These are phyloP conservation scores for Geosmithia putterillii DNA, from an alignment of 2,329 filamentous ascomycete genomes.

Conservation along the genomic window DNA sequence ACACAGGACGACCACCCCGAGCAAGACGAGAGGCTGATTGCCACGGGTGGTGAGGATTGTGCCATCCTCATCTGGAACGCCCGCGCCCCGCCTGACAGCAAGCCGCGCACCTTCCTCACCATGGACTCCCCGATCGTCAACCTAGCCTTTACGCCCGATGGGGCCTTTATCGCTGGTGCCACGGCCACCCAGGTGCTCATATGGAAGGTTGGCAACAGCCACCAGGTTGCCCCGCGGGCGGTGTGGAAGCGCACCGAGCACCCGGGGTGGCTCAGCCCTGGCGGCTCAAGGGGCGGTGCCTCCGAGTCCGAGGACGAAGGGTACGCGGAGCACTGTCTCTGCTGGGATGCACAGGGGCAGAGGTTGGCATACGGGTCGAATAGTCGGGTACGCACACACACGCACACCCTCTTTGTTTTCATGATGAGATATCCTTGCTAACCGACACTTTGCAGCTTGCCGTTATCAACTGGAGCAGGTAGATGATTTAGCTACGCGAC, in stretches of 20 bases:
- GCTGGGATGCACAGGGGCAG: conserved; percentile 49
- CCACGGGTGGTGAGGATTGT: conserved; percentile 50
- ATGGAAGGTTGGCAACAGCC: conserved; percentile 53
- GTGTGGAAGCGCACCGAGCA: conserved; percentile 45
- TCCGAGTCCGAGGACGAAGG: conserved; percentile 41
- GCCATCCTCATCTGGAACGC: conserved; percentile 53
- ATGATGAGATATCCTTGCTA: neutral
- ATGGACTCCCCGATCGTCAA: conserved; percentile 47
- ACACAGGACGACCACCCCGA: conserved; percentile 16
- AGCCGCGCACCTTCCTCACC: conserved; percentile 46
- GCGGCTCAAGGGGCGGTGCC: conserved; percentile 18
- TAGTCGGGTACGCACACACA: conserved; percentile 37
- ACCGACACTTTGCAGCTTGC: conserved; percentile 23
- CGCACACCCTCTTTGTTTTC: neutral
- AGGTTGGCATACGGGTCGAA: conserved; percentile 53
- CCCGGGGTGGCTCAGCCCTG: conserved; percentile 46
- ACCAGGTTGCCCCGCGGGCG: conserved; percentile 43
- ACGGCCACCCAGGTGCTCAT: conserved; percentile 47
- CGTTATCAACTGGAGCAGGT: conserved; percentile 37
- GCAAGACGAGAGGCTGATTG: conserved; percentile 43
- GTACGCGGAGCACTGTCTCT: conserved; percentile 42
- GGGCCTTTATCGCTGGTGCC: conserved; percentile 49
- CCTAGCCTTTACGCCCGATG: conserved; percentile 51
- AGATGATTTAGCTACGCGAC: conserved; percentile 2
- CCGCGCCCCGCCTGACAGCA: conserved; percentile 33